Base-by-base conservation (phyloP, 306 rosid genomes). In the Prunus mume region DNA sequence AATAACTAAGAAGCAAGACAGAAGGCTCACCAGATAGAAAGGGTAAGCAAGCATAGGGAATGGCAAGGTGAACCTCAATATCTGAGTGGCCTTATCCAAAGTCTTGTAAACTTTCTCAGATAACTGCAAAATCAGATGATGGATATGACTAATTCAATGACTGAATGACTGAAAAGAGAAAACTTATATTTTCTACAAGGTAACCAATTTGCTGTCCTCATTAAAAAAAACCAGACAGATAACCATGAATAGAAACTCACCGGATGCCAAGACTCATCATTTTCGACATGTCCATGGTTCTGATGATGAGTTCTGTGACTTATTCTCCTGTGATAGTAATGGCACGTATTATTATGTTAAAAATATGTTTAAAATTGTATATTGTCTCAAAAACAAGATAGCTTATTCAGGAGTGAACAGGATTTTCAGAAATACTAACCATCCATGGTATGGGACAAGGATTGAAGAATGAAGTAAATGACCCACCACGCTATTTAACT, bases 281-380 rank as follows among this genome's bases (percentile, higher is more conserved):
- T 96, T 79, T 96, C 99, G 25, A 91, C 97, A 69, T 96, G 99
- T 28, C 99, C 99, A 71, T 96, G 99, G 78, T 96, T 91, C 83
- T 96, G 99, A 75, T 96, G 99, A 85, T 93, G 99, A 65, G 98
- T 96, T 87, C 99, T 91, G 51, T 96, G 99, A 78, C 99, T 96
- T 28, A 96, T 96, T 83, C 99, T 93, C 99, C 99, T 92, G 83
- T 1, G 74, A 45, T 19, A 74, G 28, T 19, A 52, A 69, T 15
- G n/a, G 32, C 25, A 50, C 28, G 24, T 65, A 45, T 60, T 46
- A 45, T 32, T 52, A 41, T 30, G 73, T 57, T 60, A 60, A n/a
- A 28, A 60, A 28, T 25, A 12, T 24, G 14, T 15, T 25, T 25
- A 60, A 30, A 49, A 49, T 49, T 12, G 52, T 15, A 25, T 63